These are phyloP conservation scores for Blastobotrys illinoisensis DNA, from an alignment of 1,139 yeast species.

Conservation along the genomic window DNA sequence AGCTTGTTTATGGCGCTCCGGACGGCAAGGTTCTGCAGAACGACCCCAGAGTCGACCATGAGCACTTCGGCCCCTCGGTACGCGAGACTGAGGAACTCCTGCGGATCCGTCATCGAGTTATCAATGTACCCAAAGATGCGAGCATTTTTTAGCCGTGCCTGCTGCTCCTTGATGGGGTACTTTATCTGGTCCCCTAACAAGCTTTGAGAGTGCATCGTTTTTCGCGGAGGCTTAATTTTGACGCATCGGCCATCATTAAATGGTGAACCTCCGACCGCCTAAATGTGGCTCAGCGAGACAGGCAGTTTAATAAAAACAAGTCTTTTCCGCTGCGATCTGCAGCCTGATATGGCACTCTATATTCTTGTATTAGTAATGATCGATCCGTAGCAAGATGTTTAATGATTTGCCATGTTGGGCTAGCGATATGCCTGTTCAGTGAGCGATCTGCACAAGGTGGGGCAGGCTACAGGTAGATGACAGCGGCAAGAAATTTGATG, in stretches of 20 bases:
- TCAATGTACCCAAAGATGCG: conserved; percentile 20
- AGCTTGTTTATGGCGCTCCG: conserved; percentile 19
- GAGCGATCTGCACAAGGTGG: too few relatives aligned
- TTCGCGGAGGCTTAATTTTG: background rate
- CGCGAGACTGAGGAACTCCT: conserved; percentile 20
- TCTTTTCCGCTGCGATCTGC: too few relatives aligned
- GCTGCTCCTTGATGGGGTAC: conserved; percentile 18
- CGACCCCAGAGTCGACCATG: conserved; percentile 20
- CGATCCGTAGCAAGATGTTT: too few relatives aligned
- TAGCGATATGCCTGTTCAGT: too few relatives aligned
- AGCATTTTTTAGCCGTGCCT: conserved; percentile 16
- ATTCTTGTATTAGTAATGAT: too few relatives aligned
- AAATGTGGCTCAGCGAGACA: background rate
- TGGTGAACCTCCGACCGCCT: background rate
- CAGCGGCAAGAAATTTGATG: too few relatives aligned
- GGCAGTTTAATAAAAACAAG: too few relatives aligned
- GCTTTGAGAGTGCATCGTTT: background rate
- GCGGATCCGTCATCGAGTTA: conserved; percentile 25
- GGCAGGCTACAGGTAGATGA: too few relatives aligned
- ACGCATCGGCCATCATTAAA: background rate
- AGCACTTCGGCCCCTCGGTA: conserved; percentile 19
- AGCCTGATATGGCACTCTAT: too few relatives aligned
- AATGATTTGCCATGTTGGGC: too few relatives aligned
- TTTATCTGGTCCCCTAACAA: conserved; percentile 14
- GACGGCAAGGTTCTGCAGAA: conserved; percentile 24